Percentiles rank a stretch among this genome's conserved stretches.
Evolutionary conservation across 768 basidiomycete species (phyloP).

Genomic region (Leccinum uliginosum): DNA sequence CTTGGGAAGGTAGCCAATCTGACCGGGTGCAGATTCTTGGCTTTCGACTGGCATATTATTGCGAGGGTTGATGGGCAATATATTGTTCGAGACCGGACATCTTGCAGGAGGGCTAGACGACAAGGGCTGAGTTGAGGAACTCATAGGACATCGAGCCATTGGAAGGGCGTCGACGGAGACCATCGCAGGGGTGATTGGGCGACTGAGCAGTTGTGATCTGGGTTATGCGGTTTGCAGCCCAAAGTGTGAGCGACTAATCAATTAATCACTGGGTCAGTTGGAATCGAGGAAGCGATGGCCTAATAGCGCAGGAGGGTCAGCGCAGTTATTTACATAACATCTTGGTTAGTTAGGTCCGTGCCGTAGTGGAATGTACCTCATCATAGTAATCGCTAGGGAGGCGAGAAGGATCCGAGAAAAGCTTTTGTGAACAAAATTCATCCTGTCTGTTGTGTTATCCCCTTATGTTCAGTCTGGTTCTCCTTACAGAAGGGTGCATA

Average conservation of each 20-base stretch:
- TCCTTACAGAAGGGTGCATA: not conserved
- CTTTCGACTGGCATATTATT: slow-evolving; percentile 14
- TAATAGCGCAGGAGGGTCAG: not conserved
- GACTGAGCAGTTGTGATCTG: not conserved
- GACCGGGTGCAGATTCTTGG: slow-evolving; percentile 1
- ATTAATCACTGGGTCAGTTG: not conserved
- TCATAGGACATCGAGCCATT: not conserved
- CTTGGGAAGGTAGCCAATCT: not conserved
- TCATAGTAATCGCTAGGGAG: not conserved
- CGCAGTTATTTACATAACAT: not conserved
- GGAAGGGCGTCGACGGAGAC: not conserved
- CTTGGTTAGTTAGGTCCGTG: not conserved
- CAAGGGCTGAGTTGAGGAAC: not conserved
- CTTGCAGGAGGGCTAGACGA: slow-evolving; percentile 2
- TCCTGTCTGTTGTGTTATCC: not conserved
- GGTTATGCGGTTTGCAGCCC: not conserved
- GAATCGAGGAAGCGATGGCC: not conserved
- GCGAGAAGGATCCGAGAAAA: not conserved
- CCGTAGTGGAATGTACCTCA: not conserved
- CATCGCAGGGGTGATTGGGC: not conserved
- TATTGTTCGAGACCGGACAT: slow-evolving; percentile 2
- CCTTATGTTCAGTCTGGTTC: too few relatives aligned
- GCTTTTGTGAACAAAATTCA: not conserved
- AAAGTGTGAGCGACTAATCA: not conserved
- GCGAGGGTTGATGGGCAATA: not conserved